A percentile compares a stretch with the other conserved stretches of the same genome.
These are phyloP conservation scores for Yarrowia yakushimensis DNA, from an alignment of 805 yeast species.

Conservation along the genomic window DNA sequence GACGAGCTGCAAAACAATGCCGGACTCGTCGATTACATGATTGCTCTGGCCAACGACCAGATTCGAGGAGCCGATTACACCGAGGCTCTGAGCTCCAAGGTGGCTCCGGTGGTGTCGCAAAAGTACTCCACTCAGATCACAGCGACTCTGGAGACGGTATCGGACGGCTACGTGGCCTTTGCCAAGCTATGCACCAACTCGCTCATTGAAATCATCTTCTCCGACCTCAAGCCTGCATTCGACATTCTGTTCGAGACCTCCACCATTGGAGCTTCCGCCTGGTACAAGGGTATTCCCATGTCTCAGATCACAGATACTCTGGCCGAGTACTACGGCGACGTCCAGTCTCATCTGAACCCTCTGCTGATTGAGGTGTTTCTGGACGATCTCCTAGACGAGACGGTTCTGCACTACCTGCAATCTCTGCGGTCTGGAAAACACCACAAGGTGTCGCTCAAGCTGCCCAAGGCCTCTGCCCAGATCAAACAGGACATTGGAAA, in stretches of 20 bases:
- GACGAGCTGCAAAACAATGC: conserved; percentile 48
- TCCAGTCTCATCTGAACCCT: conserved; percentile 51
- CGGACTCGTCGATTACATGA: conserved; percentile 74
- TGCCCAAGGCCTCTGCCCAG: conserved; percentile 44
- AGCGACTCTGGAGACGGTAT: conserved; percentile 55
- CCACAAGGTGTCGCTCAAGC: conserved; percentile 43
- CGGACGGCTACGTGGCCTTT: conserved; percentile 74
- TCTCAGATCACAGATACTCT: conserved; percentile 66
- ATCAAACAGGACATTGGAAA: conserved; percentile 59
- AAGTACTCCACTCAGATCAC: conserved; percentile 59
- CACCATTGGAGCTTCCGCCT: conserved; percentile 46
- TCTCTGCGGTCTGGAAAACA: conserved; percentile 40
- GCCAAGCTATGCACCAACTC: conserved; percentile 61
- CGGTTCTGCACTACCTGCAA: conserved; percentile 48
- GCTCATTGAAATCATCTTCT: conserved; percentile 58
- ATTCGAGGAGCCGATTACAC: conserved; percentile 64
- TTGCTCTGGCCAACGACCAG: conserved; percentile 84
- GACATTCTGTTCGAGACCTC: conserved; percentile 56
- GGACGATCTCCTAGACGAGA: conserved; percentile 52
- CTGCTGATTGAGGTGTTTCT: conserved; percentile 52
- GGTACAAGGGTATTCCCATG: conserved; percentile 63
- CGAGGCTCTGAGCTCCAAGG: conserved; percentile 65
- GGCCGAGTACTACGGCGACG: conserved; percentile 69
- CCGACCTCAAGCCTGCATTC: conserved; percentile 64
- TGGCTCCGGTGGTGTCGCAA: conserved; percentile 62